Conservation (phyloP, 2,329 filamentous ascomycete genomes). For the Epichloe sylvatica region DNA sequence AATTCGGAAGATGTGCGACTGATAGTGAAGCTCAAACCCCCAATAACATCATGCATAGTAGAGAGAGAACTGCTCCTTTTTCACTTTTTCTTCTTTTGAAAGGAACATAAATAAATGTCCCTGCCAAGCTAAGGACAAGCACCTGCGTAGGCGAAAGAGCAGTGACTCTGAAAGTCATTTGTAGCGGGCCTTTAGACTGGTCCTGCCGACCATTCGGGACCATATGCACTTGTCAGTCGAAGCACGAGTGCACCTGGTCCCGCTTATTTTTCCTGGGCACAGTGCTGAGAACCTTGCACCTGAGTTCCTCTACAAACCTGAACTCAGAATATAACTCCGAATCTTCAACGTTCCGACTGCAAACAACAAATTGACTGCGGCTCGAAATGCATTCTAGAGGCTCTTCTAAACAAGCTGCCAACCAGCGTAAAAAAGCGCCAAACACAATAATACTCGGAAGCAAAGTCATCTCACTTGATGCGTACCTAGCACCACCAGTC, state of each 20-base stretch:
- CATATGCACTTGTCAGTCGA: too few species aligned
- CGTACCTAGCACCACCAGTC: conserved; percentile 29
- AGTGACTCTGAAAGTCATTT: too few species aligned
- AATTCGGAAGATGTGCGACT: too few species aligned
- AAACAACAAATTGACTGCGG: background rate
- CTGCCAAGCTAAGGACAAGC: too few species aligned
- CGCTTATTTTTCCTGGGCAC: too few species aligned
- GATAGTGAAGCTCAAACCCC: background rate
- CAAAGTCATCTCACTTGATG: conserved; percentile 35
- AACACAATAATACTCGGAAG: conserved; percentile 32
- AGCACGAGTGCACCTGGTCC: too few species aligned
- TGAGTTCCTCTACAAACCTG: too few species aligned
- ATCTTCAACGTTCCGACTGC: background rate
- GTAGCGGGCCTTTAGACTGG: too few species aligned
- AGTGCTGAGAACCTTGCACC: too few species aligned
- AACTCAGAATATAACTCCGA: background rate
- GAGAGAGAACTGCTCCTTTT: background rate
- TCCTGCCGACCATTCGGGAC: too few species aligned
- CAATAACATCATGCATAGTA: background rate
- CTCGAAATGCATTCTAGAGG: conserved; percentile 1
- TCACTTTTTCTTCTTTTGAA: background rate
- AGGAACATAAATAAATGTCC: too few species aligned
- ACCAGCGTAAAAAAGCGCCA: conserved; percentile 23
- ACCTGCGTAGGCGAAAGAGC: too few species aligned
- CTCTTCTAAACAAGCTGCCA: conserved; percentile 15